Conservation (phyloP, 2,329 filamentous ascomycete genomes). For the Westerdykella sp. region DNA sequence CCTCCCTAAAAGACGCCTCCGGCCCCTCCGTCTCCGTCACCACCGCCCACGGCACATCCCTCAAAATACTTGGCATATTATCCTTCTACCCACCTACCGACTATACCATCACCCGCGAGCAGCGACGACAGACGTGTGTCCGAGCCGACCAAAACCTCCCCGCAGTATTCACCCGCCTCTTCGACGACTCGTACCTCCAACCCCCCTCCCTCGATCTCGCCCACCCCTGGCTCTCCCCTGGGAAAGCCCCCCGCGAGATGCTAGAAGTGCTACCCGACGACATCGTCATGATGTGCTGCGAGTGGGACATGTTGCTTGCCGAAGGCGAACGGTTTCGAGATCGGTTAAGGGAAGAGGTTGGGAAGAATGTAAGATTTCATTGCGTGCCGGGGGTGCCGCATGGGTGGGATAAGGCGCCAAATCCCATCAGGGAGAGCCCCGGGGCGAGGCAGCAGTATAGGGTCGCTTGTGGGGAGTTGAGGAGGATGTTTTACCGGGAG, state of each 20-base stretch:
- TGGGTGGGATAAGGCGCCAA: constrained; percentile 62
- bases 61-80: constrained; percentile 50
- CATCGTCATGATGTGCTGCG: constrained; percentile 57
- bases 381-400: constrained; percentile 56
- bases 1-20: constrained; percentile 32
- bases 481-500: constrained; percentile 38
- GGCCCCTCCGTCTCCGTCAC: constrained; percentile 23
- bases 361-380: constrained; percentile 54
- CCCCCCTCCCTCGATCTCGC: constrained; percentile 45
- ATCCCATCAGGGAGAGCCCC: constrained; percentile 49
- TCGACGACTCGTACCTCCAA: constrained; percentile 47
- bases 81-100: constrained; percentile 60
- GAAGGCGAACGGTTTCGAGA: constrained; percentile 58
- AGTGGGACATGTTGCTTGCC: constrained; percentile 61
- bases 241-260: constrained; percentile 49
- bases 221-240: constrained; percentile 55
- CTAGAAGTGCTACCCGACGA: constrained; percentile 53
- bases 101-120: constrained; percentile 54
- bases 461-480: constrained; percentile 49
- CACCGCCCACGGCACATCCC: constrained; percentile 29
- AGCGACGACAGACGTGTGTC: constrained; percentile 51
- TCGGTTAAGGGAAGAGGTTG: constrained; percentile 47
- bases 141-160: constrained; percentile 49
- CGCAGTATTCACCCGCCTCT: constrained; percentile 47
- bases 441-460: constrained; percentile 51